phyloP scores from a whole-genome alignment of 2,329 filamentous ascomycete species.

The Aschersonia sp. region DNA sequence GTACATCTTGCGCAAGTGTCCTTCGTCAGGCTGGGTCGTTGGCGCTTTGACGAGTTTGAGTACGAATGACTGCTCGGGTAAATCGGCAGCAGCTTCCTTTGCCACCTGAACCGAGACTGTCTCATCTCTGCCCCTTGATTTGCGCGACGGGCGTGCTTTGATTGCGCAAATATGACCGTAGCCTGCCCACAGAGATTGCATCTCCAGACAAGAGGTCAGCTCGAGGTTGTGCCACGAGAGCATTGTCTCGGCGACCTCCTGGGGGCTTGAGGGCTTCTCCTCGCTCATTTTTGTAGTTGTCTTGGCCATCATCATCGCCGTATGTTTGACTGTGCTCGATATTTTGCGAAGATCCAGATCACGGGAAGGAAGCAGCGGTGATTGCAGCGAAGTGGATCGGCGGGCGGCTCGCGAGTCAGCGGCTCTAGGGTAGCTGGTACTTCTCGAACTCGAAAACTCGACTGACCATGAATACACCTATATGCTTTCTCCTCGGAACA shows the following conservation, averaged over 20 bases:
- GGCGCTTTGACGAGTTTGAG: constrained; percentile 47
- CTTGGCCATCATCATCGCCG: no score
- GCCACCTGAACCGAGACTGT: constrained; percentile 1
- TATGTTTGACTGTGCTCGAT: no score
- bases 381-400: no score
- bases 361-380: no score
- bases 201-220: constrained; percentile 20
- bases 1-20: constrained; percentile 49
- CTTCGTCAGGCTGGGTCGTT: constrained; percentile 29
- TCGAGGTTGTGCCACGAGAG: constrained; percentile 24
- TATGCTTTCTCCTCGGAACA: no score
- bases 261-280: constrained; percentile 5
- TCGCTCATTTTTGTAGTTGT: no score
- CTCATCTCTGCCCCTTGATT: constrained; percentile 6
- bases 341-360: no score
- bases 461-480: no score
- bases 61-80: constrained; percentile 24
- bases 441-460: no score
- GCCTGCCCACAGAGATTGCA: constrained; percentile 35
- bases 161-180: constrained; percentile 43
- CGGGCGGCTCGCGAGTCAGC: no score
- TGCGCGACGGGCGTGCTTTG: constrained; percentile 20
- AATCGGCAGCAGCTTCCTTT: neutral
- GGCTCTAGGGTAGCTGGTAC: no score
- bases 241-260: constrained; percentile 22